These are phyloP conservation scores for Ogataea dorogensis DNA, from an alignment of 805 yeast species.

Conservation along the genomic window DNA sequence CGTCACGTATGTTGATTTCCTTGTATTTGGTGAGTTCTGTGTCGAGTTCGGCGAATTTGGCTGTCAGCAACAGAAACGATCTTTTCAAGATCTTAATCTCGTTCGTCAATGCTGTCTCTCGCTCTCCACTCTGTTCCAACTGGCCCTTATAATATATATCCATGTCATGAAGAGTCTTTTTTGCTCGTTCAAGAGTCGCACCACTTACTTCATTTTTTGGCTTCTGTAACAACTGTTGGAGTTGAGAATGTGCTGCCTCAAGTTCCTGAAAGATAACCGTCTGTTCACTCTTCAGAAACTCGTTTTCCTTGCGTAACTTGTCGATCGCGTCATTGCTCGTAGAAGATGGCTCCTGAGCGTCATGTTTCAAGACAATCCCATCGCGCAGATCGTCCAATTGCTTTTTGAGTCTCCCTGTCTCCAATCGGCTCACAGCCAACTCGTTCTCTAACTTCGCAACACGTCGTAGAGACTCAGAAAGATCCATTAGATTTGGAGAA, in stretches of 20 bases:
- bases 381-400: conserved; percentile 1
- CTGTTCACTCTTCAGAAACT: conserved; percentile 12
- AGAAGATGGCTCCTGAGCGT: too few relatives aligned
- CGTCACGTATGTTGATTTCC: conserved; percentile 3
- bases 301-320: conserved; percentile 4
- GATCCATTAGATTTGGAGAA: too few relatives aligned
- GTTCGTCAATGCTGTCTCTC: neutral
- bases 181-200: conserved; percentile 3
- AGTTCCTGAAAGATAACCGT: conserved; percentile 17
- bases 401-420: conserved; percentile 1
- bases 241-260: conserved; percentile 14
- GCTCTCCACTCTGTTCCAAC: neutral
- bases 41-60: conserved; percentile 12
- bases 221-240: conserved; percentile 7
- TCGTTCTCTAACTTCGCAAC: conserved; percentile 13
- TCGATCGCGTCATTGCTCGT: too few relatives aligned
- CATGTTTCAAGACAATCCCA: too few relatives aligned
- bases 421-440: conserved; percentile 1
- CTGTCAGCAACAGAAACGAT: conserved; percentile 15
- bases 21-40: conserved; percentile 12
- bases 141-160: conserved; percentile 11
- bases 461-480: too few relatives aligned
- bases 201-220: neutral
- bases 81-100: conserved; percentile 6
- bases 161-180: conserved; percentile 11